Evolutionary conservation across 2,329 filamentous ascomycete genomes (phyloP), one percentile per base, ranked within the genome.

Genomic region (Gyromitra esculenta): DNA sequence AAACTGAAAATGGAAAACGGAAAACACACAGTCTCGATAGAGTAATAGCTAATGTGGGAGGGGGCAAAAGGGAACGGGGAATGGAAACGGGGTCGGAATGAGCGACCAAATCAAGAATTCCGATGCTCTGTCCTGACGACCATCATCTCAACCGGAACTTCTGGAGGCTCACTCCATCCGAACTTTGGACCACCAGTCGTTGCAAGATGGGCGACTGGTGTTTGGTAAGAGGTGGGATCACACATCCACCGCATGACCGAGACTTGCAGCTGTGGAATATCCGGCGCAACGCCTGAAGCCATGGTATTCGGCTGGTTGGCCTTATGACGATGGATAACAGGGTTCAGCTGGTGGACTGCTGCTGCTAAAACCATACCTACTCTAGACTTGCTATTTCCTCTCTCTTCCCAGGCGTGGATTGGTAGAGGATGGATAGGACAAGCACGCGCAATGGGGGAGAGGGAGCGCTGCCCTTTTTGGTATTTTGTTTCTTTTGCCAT

Each of bases 181-280:
- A 73, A 62, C 57, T 69, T 68, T 74, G 25, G 60, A 35, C 56
- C 45, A 69, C 71, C 56, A 74, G 54, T 74, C 43, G 48, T 68
- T 74, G 3, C 63, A 52, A 54, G 21, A 68, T 68, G 52, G 59
- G 39, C 37, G 25, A 57, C 39, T 31, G n/a, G 31, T 3, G n/a
- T 70, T 74, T 70, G 45, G 72, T 70, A 70, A 59, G 65, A 75
- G 65, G 72, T 57, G 65, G 72, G 72, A 65, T 75, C 72, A 74
- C 71, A 69, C 48, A 56, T 64, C 41, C 57, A 70, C 66, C 72
- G 72, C 72, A 75, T 75, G 72, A 64, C 72, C 65, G 72, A 70
- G 72, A 75, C 59, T 63, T 45, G 31, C 43, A 39, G 52, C 60
- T 59, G 57, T 59, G 57, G 72, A 75, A 75, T 75, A 57, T 64